Evolutionary conservation across 2,329 filamentous ascomycete species (phyloP), one percentile per base, ranked within the genome.

Genomic region (Fusarium papillatum): DNA sequence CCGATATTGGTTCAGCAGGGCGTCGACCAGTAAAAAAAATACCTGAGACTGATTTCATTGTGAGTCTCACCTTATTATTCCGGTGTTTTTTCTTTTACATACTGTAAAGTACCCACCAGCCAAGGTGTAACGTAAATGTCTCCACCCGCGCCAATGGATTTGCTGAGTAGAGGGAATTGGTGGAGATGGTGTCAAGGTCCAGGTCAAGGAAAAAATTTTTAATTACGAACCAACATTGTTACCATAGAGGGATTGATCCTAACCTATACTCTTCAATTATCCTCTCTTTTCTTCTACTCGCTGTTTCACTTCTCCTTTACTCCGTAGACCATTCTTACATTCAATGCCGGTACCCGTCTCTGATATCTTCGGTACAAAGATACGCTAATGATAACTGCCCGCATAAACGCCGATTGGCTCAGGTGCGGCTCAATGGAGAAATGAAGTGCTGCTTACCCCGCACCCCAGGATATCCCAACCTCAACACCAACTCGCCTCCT

Each of bases 151-250:
- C 29, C 29, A 34, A 57, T 31, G 19, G 29, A 57, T 34, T 36
- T 36, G 29, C 19, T 34, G 4, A 34, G 19, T 6, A 9, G 19
- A 34, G 8, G 4, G 19, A 57, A 57, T 8, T 29, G 46, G 53
- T 57, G 53, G 53, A 31, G 53, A 57, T 57, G 53, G 53, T 57
- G 53, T 36, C 53, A 57, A 57, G 50, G 29, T 57, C 50, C 50
- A 57, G 53, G 53, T 36, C 13, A 36, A 31, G 53, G 53, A 57
- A 57, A 36, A 36, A 57, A 36, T 10, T 57, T 57, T 57, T 34
- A 57, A 50, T 50, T 50, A 17, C 16, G 24, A 50, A 29, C 50
- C 26, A 55, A 55, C 26, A 55, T 29, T 31, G 10, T n/a, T 55
- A 3, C 26, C 9, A 31, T 31, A 36, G 53, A 36, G 31, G 53